A percentile compares a stretch with the other conserved stretches of the same genome.
Conservation (phyloP, 345 rosid genomes). For the Eucalyptus brandiana region DNA sequence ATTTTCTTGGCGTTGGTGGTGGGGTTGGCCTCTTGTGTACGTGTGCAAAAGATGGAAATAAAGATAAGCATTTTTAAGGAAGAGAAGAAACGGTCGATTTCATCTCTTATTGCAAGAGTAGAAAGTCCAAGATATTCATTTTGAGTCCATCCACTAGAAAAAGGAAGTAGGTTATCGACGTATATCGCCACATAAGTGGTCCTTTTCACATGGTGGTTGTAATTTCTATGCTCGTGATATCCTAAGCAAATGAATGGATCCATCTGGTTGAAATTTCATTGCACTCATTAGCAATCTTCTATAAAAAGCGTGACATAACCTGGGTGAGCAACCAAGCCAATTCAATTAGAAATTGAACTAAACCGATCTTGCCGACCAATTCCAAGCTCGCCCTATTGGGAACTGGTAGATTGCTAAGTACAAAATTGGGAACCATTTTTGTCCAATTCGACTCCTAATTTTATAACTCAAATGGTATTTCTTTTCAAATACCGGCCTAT, state of each 20-base stretch:
- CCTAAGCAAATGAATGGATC: background rate
- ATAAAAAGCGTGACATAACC: background rate
- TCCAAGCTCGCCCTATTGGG: accelerated
- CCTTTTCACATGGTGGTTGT: background rate
- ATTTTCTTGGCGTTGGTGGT: background rate
- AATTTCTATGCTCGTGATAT: background rate
- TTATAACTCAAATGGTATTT: background rate
- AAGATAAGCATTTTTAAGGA: background rate
- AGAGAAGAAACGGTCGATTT: background rate
- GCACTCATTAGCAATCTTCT: background rate
- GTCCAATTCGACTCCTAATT: background rate
- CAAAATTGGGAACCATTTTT: background rate
- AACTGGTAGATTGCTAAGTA: background rate
- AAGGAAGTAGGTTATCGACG: background rate
- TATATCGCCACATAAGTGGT: background rate
- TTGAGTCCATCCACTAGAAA: background rate
- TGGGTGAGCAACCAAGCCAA: no score
- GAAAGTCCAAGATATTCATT: background rate
- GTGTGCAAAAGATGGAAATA: background rate
- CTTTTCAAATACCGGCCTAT: background rate
- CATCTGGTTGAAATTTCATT: background rate
- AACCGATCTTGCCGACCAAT: background rate
- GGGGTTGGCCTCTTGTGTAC: background rate
- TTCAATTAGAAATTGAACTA: background rate
- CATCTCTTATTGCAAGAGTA: background rate